A percentile compares a stretch with the other conserved stretches of the same genome.
These are phyloP conservation scores for Leishmania braziliensis DNA, from an alignment of 208 protist species.

Conservation along the genomic window DNA sequence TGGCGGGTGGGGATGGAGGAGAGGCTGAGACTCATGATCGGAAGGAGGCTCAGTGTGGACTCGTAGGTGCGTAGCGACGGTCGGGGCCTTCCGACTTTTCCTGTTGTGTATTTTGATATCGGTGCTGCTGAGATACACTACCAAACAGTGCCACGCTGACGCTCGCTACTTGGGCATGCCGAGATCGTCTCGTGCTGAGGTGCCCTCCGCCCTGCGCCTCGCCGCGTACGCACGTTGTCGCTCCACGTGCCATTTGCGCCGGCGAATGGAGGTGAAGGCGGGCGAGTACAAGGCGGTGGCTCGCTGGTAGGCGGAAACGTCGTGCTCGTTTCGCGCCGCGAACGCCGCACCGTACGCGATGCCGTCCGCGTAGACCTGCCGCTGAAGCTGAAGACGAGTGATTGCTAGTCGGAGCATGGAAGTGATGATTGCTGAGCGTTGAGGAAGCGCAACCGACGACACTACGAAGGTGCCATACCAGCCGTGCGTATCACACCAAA, in stretches of 20 bases:
- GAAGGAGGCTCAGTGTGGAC: neutral
- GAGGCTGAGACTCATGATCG: neutral
- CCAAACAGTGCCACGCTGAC: too few relatives aligned
- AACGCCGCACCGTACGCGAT: conserved; percentile 67
- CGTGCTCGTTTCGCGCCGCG: conserved; percentile 40
- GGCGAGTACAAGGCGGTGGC: conserved; percentile 61
- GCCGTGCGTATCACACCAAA: neutral
- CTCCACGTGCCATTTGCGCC: conserved; percentile 48
- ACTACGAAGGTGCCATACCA: neutral
- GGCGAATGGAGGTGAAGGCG: conserved; percentile 32
- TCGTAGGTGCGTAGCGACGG: neutral
- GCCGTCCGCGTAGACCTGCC: conserved; percentile 39
- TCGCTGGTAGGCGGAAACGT: conserved; percentile 39
- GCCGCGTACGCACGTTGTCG: conserved; percentile 44
- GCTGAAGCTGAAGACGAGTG: conserved; percentile 40
- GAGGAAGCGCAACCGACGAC: neutral
- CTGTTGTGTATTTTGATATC: neutral
- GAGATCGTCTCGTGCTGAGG: conserved; percentile 29
- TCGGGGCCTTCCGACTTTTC: neutral
- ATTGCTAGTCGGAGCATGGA: conserved; percentile 35
- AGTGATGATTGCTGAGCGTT: neutral
- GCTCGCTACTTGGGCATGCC: conserved; percentile 24
- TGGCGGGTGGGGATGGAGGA: neutral
- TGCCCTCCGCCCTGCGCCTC: conserved; percentile 38
- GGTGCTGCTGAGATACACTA: neutral